Evolutionary conservation across 2,329 filamentous ascomycete genomes (phyloP).

Genomic region (Orbilia ellipsospora): DNA sequence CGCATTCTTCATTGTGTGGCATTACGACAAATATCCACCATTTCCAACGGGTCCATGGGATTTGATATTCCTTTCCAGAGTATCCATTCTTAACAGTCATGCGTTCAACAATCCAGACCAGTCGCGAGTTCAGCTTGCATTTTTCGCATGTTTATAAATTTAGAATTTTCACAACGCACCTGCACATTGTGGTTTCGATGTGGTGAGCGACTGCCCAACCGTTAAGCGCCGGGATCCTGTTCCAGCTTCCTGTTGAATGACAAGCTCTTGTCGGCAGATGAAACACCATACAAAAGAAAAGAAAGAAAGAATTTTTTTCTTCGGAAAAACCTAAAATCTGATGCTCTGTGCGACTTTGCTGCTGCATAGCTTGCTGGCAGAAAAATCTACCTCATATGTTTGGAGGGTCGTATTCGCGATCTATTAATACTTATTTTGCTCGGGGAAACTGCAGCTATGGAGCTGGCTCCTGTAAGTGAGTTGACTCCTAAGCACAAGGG

Average conservation of each 20-base stretch:
- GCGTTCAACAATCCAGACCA: too few species aligned
- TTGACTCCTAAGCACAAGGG: neutral
- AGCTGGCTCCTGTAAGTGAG: neutral
- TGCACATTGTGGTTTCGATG: too few species aligned
- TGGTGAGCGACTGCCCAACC: constrained; percentile 7
- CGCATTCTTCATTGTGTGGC: too few species aligned
- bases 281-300: too few species aligned
- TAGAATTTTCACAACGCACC: constrained; percentile 20
- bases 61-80: too few species aligned
- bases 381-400: neutral
- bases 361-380: neutral
- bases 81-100: too few species aligned
- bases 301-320: too few species aligned
- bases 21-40: too few species aligned
- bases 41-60: too few species aligned
- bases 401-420: neutral
- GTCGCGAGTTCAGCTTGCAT: too few species aligned
- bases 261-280: too few species aligned
- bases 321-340: neutral
- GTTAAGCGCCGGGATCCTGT: constrained; percentile 21
- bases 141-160: constrained; percentile 10
- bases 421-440: constrained; percentile 2
- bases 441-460: neutral
- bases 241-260: too few species aligned
- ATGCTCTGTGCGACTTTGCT: neutral